A percentile compares a stretch with the other conserved stretches of the same genome.
These are phyloP conservation scores for Coccomyxa sp. DNA, from an alignment of 139 green algal genomes.

Conservation along the genomic window DNA sequence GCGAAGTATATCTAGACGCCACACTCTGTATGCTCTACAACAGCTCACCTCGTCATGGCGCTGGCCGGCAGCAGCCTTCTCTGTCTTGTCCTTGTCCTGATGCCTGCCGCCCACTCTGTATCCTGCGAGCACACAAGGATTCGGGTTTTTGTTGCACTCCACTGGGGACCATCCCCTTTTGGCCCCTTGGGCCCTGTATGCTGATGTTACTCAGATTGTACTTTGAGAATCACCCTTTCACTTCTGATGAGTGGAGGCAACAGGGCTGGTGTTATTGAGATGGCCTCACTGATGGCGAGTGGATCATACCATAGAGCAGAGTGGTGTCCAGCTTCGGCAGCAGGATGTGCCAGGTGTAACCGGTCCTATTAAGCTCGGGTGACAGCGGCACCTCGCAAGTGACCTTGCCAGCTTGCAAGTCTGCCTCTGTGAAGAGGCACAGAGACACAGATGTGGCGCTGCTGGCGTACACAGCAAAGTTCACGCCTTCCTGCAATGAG, in stretches of 20 bases:
- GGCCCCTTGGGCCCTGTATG: background rate
- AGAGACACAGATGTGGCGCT: constrained; percentile 63
- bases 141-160: no score
- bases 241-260: no score
- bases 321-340: constrained; percentile 54
- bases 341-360: constrained; percentile 82
- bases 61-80: background rate
- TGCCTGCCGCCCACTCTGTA: background rate
- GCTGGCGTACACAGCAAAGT: constrained; percentile 79
- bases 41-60: constrained; percentile 16
- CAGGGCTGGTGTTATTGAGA: no score
- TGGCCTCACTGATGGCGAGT: no score
- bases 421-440: constrained; percentile 78
- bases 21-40: background rate
- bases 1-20: background rate
- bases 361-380: constrained; percentile 67
- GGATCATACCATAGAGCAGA: constrained; percentile 67
- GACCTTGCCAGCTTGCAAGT: constrained; percentile 55
- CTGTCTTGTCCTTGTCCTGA: background rate
- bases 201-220: background rate
- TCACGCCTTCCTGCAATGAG: constrained; percentile 65
- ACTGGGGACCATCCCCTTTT: background rate
- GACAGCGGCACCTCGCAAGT: constrained; percentile 72
- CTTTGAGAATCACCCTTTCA: background rate
- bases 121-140: background rate